Evolutionary conservation across 1,284 basidiomycete species (phyloP).

Genomic region (Apiotrichum porosum): DNA sequence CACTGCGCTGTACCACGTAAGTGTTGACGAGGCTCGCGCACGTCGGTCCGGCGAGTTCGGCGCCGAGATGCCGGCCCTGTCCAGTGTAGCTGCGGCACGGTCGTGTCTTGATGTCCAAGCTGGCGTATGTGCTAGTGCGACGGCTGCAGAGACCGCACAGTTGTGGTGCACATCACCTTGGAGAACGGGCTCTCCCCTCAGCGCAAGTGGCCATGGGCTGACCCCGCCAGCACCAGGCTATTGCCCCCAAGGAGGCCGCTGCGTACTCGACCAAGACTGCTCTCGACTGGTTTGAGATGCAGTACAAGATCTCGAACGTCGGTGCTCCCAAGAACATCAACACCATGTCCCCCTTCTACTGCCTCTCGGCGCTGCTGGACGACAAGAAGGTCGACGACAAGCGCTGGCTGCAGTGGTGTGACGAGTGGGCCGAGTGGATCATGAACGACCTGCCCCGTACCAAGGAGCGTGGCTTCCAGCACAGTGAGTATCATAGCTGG

Average conservation of each 20-base stretch:
- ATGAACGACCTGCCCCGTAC: constrained; percentile 58
- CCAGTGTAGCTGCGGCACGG: too few species aligned
- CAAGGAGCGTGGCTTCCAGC: constrained; percentile 59
- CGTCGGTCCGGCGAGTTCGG: too few species aligned
- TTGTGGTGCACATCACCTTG: too few species aligned
- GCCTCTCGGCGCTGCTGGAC: constrained; percentile 54
- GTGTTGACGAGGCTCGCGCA: neutral
- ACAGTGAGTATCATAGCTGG: constrained; percentile 51
- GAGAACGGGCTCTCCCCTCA: too few species aligned
- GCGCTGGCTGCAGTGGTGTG: constrained; percentile 45
- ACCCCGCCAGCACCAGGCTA: constrained; percentile 29
- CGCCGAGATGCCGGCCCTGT: too few species aligned
- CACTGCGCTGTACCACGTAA: constrained; percentile 22
- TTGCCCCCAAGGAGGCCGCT: constrained; percentile 49
- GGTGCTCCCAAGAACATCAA: constrained; percentile 66
- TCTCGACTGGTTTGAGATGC: constrained; percentile 57
- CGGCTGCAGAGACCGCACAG: too few species aligned
- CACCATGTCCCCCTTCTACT: constrained; percentile 61
- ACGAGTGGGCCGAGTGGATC: constrained; percentile 64
- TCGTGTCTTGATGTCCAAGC: too few species aligned
- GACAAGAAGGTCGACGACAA: constrained; percentile 28
- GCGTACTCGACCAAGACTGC: constrained; percentile 53
- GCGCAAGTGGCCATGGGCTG: neutral
- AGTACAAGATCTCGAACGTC: constrained; percentile 51
- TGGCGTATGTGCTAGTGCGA: too few species aligned